Evolutionary conservation across 176 grass and related monocot species (phyloP).

Genomic region (Lolium perenne): DNA sequence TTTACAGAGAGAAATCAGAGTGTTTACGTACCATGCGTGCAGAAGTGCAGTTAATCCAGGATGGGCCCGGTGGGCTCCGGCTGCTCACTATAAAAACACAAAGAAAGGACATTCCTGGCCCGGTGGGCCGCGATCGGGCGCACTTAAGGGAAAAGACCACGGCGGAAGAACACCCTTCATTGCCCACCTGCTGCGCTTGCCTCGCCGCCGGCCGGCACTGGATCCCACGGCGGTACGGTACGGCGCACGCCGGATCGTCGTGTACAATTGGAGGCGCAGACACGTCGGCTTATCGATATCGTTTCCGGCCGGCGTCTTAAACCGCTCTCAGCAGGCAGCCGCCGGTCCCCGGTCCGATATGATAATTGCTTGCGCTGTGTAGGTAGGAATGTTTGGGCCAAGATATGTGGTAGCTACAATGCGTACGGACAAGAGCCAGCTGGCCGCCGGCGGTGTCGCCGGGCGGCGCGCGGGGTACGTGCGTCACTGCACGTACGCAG

Average conservation of each 20-base stretch:
- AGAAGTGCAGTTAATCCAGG: neutral
- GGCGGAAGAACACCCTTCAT: neutral
- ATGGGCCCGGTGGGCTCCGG: neutral
- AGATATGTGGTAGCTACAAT: too few relatives aligned
- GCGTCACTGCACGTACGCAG: too few relatives aligned
- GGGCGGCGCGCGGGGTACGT: too few relatives aligned
- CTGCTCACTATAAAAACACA: neutral
- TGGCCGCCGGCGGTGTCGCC: too few relatives aligned
- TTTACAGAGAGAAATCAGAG: neutral
- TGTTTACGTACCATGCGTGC: too few relatives aligned
- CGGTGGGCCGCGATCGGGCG: neutral
- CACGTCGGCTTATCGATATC: neutral
- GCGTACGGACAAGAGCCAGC: too few relatives aligned
- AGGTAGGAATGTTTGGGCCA: too few relatives aligned
- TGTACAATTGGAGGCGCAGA: neutral
- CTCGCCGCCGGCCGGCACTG: conserved; percentile 24
- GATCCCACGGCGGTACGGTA: conserved; percentile 32
- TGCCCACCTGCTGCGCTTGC: neutral
- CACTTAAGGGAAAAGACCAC: neutral
- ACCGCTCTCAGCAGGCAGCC: neutral
- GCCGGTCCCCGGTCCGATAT: neutral
- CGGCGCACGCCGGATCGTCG: conserved; percentile 1
- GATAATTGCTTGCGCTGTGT: too few relatives aligned
- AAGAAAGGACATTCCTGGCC: neutral
- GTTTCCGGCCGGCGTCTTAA: neutral